A percentile compares a stretch with the other conserved stretches of the same genome.
Evolutionary conservation across 768 basidiomycete species (phyloP).

Genomic region (Trametes cubensis): DNA sequence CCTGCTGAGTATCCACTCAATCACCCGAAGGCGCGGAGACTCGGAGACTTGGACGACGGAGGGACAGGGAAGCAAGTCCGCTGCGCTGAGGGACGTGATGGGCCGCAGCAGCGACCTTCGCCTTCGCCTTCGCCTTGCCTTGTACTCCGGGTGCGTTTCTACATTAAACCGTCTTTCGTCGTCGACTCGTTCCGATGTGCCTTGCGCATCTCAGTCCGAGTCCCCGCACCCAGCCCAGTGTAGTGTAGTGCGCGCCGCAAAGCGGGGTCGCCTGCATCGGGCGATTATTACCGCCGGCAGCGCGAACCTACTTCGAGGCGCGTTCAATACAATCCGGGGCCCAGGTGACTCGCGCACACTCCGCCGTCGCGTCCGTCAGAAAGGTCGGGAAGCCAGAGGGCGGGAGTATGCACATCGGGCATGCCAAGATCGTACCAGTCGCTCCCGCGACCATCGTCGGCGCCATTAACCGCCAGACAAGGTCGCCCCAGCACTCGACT

Average conservation of each 20-base stretch:
- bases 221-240: too few species aligned
- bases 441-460: slow-evolving; percentile 16
- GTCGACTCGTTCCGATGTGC: too few species aligned
- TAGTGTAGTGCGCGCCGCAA: too few species aligned
- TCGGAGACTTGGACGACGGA: not conserved
- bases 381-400: not conserved
- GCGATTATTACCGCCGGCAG: too few species aligned
- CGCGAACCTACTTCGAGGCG: not conserved
- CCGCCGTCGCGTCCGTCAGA: not conserved
- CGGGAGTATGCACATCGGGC: not conserved
- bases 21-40: too few species aligned
- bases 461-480: not conserved
- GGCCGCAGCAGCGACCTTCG: not conserved
- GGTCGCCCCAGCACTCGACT: not conserved
- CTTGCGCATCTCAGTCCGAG: too few species aligned
- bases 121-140: not conserved
- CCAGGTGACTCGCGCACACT: not conserved
- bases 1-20: too few species aligned
- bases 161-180: too few species aligned
- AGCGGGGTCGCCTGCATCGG: too few species aligned
- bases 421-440: not conserved
- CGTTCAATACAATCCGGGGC: not conserved
- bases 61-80: not conserved
- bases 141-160: not conserved
- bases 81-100: not conserved